These are phyloP conservation scores for Neonectria coccinea DNA, from an alignment of 2,329 filamentous ascomycete genomes.

Conservation along the genomic window DNA sequence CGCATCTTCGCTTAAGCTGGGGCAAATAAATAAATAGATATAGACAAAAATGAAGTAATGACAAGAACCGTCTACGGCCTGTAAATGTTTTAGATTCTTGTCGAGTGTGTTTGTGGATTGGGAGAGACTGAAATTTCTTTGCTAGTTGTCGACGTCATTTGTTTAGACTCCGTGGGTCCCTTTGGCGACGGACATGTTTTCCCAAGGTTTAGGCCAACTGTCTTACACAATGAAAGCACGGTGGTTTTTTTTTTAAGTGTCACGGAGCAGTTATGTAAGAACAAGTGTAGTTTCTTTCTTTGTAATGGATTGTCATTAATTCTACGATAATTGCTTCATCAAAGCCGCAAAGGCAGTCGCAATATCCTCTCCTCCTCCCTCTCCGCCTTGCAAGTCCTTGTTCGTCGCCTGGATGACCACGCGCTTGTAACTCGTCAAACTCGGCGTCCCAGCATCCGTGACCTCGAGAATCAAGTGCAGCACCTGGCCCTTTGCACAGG, in stretches of 20 bases:
- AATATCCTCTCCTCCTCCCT: slow-evolving; percentile 30
- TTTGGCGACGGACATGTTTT: background rate
- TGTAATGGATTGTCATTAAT: background rate
- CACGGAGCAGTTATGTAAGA: too few species aligned
- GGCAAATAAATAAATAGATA: slow-evolving; percentile 15
- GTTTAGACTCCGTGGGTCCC: too few species aligned
- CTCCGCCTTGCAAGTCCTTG: slow-evolving; percentile 44
- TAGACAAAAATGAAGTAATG: slow-evolving; percentile 17
- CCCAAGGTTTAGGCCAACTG: too few species aligned
- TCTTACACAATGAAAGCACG: too few species aligned
- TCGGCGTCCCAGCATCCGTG: slow-evolving; percentile 56
- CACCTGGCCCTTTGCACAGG: slow-evolving; percentile 55
- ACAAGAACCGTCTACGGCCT: background rate
- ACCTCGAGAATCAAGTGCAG: slow-evolving; percentile 64
- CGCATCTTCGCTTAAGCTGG: slow-evolving; percentile 60
- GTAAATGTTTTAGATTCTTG: background rate
- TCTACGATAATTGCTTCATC: slow-evolving; percentile 2
- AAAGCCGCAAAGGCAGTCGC: slow-evolving; percentile 23
- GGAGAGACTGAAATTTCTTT: background rate
- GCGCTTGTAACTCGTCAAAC: slow-evolving; percentile 60
- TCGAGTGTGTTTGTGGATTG: background rate
- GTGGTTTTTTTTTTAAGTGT: too few species aligned
- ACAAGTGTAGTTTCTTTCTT: background rate
- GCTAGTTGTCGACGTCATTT: background rate
- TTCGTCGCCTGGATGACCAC: slow-evolving; percentile 53